These are phyloP conservation scores for Wickerhamomyces sydowiorum DNA, from an alignment of 805 yeast genomes.

Conservation along the genomic window DNA sequence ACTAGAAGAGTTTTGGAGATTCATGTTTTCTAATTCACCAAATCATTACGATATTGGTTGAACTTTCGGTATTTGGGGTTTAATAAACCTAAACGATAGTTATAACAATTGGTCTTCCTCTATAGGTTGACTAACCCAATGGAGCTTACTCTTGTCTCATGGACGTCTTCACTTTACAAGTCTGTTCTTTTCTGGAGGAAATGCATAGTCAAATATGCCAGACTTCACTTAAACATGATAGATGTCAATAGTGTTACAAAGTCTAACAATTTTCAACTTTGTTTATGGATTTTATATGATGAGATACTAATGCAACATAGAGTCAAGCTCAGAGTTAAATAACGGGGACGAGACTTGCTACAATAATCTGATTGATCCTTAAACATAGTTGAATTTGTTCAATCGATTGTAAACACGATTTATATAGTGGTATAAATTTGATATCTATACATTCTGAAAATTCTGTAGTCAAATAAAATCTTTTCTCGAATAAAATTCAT, in stretches of 20 bases:
- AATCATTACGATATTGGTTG: conserved; percentile 4
- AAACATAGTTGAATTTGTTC: background rate
- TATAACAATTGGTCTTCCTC: conserved; percentile 52
- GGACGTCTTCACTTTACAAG: conserved; percentile 35
- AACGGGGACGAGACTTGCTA: conserved; percentile 70
- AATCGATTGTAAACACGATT: too few relatives aligned
- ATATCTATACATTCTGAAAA: background rate
- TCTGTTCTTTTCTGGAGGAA: conserved; percentile 18
- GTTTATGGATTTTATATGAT: conserved; percentile 54
- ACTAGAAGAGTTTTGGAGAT: background rate
- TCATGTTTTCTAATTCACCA: background rate
- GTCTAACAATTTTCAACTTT: too few relatives aligned
- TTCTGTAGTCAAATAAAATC: background rate
- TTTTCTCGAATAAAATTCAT: background rate
- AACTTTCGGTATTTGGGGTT: conserved; percentile 58
- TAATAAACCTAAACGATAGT: conserved; percentile 60
- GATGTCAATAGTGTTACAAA: too few relatives aligned
- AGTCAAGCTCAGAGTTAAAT: conserved; percentile 80
- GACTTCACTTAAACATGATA: conserved; percentile 26
- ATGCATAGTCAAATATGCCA: conserved; percentile 67
- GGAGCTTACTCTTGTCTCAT: conserved; percentile 80
- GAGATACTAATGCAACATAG: conserved; percentile 78
- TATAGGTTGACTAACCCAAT: conserved; percentile 52
- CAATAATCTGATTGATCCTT: conserved; percentile 19
- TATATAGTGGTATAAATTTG: conserved; percentile 1